Conservation (phyloP, 1,284 basidiomycete species). For the Naganishia sp. region DNA sequence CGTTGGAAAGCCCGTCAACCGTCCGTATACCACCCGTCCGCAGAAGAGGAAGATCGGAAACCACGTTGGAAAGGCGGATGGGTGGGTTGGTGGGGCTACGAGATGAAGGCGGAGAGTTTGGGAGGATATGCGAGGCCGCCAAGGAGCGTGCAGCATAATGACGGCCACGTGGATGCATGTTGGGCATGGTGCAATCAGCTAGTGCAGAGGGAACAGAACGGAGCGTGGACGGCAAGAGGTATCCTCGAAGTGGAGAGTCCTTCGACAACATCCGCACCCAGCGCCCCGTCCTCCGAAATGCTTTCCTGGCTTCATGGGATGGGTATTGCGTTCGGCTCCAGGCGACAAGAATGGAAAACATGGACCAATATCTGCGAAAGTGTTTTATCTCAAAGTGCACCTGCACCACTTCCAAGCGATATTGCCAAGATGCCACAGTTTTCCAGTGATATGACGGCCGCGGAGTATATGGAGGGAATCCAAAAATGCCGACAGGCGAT, state of each 20-base stretch:
- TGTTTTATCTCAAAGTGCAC: background rate
- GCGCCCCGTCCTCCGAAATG: conserved; percentile 34
- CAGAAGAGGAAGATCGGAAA: conserved; percentile 21
- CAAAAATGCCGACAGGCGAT: conserved; percentile 73
- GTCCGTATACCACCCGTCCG: conserved; percentile 15
- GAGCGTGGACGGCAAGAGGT: conserved; percentile 55
- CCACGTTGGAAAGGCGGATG: conserved; percentile 56
- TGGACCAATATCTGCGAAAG: conserved; percentile 15
- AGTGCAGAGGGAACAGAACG: conserved; percentile 50
- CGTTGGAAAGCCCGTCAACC: conserved; percentile 26
- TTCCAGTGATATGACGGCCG: conserved; percentile 46
- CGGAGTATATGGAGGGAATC: conserved; percentile 71
- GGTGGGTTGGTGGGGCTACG: conserved; percentile 60
- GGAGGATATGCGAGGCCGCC: conserved; percentile 41
- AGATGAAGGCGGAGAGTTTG: conserved; percentile 59
- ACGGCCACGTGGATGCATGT: conserved; percentile 45
- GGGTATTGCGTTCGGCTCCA: conserved; percentile 43
- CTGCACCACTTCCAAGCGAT: background rate
- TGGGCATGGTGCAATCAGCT: conserved; percentile 54
- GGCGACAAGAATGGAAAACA: conserved; percentile 34
- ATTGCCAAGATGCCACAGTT: conserved; percentile 40
- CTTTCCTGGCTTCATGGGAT: conserved; percentile 42
- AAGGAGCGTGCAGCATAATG: conserved; percentile 11
- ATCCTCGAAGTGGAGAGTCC: conserved; percentile 40
- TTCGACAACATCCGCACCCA: background rate